Base-by-base conservation (phyloP, 2,329 filamentous ascomycete genomes). In the Trematosphaeria pertusa region DNA sequence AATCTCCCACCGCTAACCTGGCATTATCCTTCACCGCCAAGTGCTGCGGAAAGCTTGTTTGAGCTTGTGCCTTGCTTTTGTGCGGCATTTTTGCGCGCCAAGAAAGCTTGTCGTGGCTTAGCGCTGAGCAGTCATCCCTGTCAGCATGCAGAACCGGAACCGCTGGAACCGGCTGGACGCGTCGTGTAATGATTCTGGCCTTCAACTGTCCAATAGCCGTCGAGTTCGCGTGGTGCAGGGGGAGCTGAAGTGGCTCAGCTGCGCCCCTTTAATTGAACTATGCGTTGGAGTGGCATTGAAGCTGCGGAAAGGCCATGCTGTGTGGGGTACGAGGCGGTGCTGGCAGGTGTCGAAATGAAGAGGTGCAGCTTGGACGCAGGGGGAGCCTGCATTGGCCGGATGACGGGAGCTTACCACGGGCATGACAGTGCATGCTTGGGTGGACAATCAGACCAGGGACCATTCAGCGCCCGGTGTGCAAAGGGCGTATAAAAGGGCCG, bases 81-180 rank as follows among this genome's bases (percentile, higher is more conserved):
- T 64, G 62, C 41, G 64, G 59, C 42, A 63, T 62, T 61, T 65
- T 56, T 32, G 14, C 15, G 19, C 42, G 50, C 56, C 48, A 56
- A 48, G 32, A 54, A 65, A 61, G 65, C 65, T 69, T 69, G 50
- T 43, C 42, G 24, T 6, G 22, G 47, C 56, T 61, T 56, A 59
- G 59, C 38, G 32, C 41, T 53, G 51, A 53, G 52, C 52, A 55
- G 47, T 36, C 39, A 48, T 34, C 47, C 48, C n/a, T 52, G 47
- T 41, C 39, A 40, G 15, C 37, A 38, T 41, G 41, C 52, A 52
- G 41, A 49, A 31, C 28, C 21, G 30, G 41, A 44, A 44, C 37
- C 24, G 30, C 11, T 11, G 20, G n/a, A 21, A 11, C 9, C 9
- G 21, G 5, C 15, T 31, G 10, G 19, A 30, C 11, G 6, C 6